Evolutionary conservation across 2,329 filamentous ascomycete species (phyloP), one percentile per base, ranked within the genome.

Genomic region (Aspergillus felis): DNA sequence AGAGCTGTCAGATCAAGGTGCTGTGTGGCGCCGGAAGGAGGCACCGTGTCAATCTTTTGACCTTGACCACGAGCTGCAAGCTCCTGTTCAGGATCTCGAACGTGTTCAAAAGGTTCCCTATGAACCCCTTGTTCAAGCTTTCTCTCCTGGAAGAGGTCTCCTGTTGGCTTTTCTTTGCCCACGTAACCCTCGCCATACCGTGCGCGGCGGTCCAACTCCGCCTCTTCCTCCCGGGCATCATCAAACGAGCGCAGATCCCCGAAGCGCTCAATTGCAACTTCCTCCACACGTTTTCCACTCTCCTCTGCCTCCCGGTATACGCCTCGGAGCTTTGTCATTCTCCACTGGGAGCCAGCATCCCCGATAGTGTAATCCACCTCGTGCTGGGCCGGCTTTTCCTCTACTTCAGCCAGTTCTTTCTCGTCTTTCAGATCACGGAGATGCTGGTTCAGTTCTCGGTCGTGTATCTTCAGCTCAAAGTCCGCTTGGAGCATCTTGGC

Each of bases 271-370:
- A 89, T 66, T 0, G 92, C 94, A 51, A 97, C 80, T 1, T 96
- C 90, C 6, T 97, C 93, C 0, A 95, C 81, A 0, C 84, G 67
- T n/a, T 82, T 82, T 0, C 87, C 87, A 0, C 80, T 87, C 66
- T 94, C 87, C 64, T 95, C 82, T 0, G 92, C 91, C 54, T 87
- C 83, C 27, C 85, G 84, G 72, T 96, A 96, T 1, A 96, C 90
- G 10, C 87, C 89, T 63, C 89, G 92, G 32, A 99, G 84, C 73
- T 92, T 97, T 5, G 89, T 96, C 92, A 99, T 96, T 51, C 95
- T 87, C 94, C 95, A 99, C 66, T 91, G 85, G 14, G 92, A 93
- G 0, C 94, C 93, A 6, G 84, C 78, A 71, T 99, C 94, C 20
- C 95, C 94, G 73, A 99, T 95, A 0, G 79, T 90, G 70, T 97